Evolutionary conservation across 2,329 filamentous ascomycete genomes (phyloP), one percentile per base, ranked within the genome.

Genomic region (Fusarium camptoceras): DNA sequence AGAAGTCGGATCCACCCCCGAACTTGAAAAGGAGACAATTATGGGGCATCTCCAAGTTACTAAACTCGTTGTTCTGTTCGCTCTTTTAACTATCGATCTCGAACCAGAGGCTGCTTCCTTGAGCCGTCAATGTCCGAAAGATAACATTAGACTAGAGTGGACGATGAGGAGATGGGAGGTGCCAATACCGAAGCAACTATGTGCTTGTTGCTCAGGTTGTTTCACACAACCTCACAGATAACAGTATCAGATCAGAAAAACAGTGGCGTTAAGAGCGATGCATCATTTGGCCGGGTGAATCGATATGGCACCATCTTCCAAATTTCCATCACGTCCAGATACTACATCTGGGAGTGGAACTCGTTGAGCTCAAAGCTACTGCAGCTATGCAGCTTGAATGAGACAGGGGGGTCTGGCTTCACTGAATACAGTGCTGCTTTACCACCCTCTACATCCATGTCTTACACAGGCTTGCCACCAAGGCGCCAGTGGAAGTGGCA

Each of bases 361-460:
- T 74, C 55, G 73, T 75, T 75, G 73, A 74, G 60, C 42, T 57
- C 44, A 49, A 37, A 53, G 51, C 58, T 49, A 62, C 56, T 62
- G 39, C 25, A 46, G 47, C 28, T 27, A 42, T 50, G 46, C 41
- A 47, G 34, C 41, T 43, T 30, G 18, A 3, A 37, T 34, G 50
- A 56, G 64, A 55, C 68, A 68, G 30, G 30, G 30, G 68, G 64
- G 55, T 51, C 22, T 66, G 41, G 27, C 24, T 39, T 16, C 43
- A 24, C 54, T 48, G 47, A 64, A 49, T 56, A 31, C n/a, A 56
- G 22, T 28, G 57, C 57, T 47, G 64, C 64, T 59, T 57, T 63
- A 71, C 24, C 28, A 31, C 24, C 22, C 41, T 43, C 20, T 24
- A 16, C 31, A 41, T 57, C 66, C 66, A 57, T 63, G 42, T 30